phyloP scores from a whole-genome alignment of 2,329 filamentous ascomycete genomes.

The Ophiostoma angusticollis region DNA sequence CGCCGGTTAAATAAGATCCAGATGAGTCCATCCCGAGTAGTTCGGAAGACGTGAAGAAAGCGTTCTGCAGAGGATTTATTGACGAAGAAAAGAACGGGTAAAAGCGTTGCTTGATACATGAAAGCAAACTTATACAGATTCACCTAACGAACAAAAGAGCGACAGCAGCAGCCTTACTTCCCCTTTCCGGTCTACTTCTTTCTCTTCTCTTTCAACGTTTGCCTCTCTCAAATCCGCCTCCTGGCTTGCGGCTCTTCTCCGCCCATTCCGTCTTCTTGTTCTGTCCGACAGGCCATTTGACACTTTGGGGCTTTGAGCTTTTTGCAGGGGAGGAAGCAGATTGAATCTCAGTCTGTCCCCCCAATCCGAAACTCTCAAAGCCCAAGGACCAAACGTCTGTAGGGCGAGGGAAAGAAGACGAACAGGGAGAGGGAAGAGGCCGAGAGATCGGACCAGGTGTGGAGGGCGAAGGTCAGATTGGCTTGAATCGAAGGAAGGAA shows the following conservation, averaged over 20 bases:
- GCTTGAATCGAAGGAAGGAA: neutral
- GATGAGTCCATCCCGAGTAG: too few relatives aligned
- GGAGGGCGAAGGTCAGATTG: neutral
- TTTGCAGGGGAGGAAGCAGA: constrained; percentile 4
- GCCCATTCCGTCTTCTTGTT: neutral
- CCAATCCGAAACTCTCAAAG: constrained; percentile 14
- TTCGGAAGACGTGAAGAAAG: too few relatives aligned
- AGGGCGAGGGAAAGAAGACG: neutral
- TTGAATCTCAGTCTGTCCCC: constrained; percentile 10
- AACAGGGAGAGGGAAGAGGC: neutral
- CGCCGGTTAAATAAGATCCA: too few relatives aligned
- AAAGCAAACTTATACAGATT: neutral
- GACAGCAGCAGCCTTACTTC: constrained; percentile 24
- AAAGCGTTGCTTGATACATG: too few relatives aligned
- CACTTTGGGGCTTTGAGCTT: constrained; percentile 14
- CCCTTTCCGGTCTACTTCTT: neutral
- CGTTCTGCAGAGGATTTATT: too few relatives aligned
- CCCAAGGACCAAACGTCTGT: constrained; percentile 9
- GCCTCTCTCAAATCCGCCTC: neutral
- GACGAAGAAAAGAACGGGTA: neutral
- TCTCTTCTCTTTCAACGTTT: neutral
- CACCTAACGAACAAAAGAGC: constrained; percentile 37
- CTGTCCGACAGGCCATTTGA: neutral
- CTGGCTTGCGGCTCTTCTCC: neutral
- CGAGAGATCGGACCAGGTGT: neutral